Evolutionary conservation across 106 monocot genomes (phyloP).

Genomic region (Acanthochlamys bracteata): DNA sequence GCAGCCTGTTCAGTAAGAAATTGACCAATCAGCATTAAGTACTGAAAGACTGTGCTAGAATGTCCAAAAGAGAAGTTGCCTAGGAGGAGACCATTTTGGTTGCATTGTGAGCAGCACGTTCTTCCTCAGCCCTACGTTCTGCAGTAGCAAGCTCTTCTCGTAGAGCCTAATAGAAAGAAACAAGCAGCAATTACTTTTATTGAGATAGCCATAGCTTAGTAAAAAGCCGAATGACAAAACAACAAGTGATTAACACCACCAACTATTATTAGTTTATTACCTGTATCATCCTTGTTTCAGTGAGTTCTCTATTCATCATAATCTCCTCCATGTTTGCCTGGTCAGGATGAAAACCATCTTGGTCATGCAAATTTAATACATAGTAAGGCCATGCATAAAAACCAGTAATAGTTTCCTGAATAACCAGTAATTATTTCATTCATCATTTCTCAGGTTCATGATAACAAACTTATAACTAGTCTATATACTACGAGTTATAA

Average conservation of each 20-base stretch:
- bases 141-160: slow-evolving; percentile 80
- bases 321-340: slow-evolving; percentile 78
- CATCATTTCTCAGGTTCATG: too few species aligned
- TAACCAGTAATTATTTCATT: neutral
- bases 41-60: slow-evolving; percentile 2
- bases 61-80: slow-evolving; percentile 4
- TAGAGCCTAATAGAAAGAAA: slow-evolving; percentile 45
- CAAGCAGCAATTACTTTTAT: neutral
- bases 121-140: slow-evolving; percentile 91
- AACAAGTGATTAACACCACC: too few species aligned
- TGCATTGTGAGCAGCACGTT: slow-evolving; percentile 83
- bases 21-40: slow-evolving; percentile 1
- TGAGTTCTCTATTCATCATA: slow-evolving; percentile 76
- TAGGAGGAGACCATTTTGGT: slow-evolving; percentile 77
- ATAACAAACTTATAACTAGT: too few species aligned
- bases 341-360: neutral
- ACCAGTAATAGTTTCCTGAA: neutral
- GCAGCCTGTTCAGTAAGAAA: slow-evolving; percentile 57
- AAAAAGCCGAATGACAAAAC: neutral
- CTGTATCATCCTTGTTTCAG: slow-evolving; percentile 95
- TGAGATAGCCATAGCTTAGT: neutral
- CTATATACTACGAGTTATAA: too few species aligned
- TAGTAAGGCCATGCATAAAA: neutral
- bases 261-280: slow-evolving; percentile 15
- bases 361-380: neutral